These are phyloP conservation scores for Fusarium sp. DNA, from an alignment of 2,329 filamentous ascomycete species.

Conservation along the genomic window DNA sequence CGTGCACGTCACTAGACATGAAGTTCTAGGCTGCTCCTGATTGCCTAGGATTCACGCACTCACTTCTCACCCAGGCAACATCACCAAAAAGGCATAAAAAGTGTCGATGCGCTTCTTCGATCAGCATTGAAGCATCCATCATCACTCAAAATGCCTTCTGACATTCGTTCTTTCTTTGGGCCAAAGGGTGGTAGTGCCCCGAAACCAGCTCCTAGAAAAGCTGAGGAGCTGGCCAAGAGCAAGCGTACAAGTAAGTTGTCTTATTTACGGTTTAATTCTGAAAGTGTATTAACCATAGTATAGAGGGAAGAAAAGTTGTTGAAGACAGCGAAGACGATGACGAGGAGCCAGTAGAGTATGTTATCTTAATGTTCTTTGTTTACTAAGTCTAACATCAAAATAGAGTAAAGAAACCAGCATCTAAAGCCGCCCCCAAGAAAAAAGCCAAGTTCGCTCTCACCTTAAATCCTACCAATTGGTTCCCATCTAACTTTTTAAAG, in stretches of 20 bases:
- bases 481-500: constrained; percentile 43
- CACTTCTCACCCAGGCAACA: constrained; percentile 39
- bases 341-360: constrained; percentile 65
- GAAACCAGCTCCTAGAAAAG: constrained; percentile 60
- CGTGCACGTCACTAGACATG: constrained; percentile 50
- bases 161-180: constrained; percentile 92
- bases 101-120: neutral
- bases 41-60: constrained; percentile 37
- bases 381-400: constrained; percentile 22
- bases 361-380: constrained; percentile 13
- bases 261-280: neutral
- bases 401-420: constrained; percentile 62
- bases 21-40: constrained; percentile 46
- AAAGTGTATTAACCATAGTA: constrained; percentile 30
- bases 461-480: neutral
- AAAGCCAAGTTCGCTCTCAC: constrained; percentile 61
- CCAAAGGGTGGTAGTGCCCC: constrained; percentile 72
- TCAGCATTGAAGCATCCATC: constrained; percentile 9
- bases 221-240: constrained; percentile 57
- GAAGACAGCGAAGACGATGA: constrained; percentile 87
- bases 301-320: constrained; percentile 74
- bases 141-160: constrained; percentile 71
- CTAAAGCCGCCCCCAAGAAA: constrained; percentile 63
- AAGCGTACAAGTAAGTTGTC: constrained; percentile 58
- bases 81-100: constrained; percentile 38